These are phyloP conservation scores for Fusarium musae DNA, from an alignment of 2,329 filamentous ascomycete genomes.

Conservation along the genomic window DNA sequence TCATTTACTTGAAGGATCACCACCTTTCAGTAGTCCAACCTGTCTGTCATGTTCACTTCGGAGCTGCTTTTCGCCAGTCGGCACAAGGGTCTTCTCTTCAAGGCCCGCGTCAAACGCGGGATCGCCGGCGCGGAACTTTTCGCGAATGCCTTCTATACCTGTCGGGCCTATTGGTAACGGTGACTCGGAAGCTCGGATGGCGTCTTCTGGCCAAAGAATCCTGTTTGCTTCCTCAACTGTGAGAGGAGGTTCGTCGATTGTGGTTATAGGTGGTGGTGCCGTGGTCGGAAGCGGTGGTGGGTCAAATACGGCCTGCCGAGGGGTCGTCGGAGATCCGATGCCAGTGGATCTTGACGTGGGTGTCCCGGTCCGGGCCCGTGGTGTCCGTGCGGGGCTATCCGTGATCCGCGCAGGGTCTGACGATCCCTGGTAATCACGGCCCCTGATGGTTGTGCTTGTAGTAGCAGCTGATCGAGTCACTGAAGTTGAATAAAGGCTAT, in stretches of 20 bases:
- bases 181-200: slow-evolving; percentile 30
- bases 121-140: slow-evolving; percentile 56
- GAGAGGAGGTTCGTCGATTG: slow-evolving; percentile 48
- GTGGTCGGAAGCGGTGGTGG: not conserved
- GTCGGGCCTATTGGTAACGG: slow-evolving; percentile 5
- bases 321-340: slow-evolving; percentile 33
- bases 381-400: slow-evolving; percentile 34
- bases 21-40: slow-evolving; percentile 42
- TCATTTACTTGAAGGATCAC: slow-evolving; percentile 30
- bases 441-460: slow-evolving; percentile 21
- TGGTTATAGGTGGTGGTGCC: slow-evolving; percentile 17
- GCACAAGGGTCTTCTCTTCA: slow-evolving; percentile 55
- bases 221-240: slow-evolving; percentile 54
- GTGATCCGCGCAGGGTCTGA: slow-evolving; percentile 28
- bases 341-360: slow-evolving; percentile 34
- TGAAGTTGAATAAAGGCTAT: slow-evolving; percentile 38
- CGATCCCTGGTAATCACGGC: slow-evolving; percentile 21
- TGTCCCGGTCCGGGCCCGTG: slow-evolving; percentile 32
- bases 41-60: slow-evolving; percentile 48
- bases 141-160: slow-evolving; percentile 46
- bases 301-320: slow-evolving; percentile 27
- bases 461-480: slow-evolving; percentile 25
- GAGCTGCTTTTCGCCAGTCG: slow-evolving; percentile 50
- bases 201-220: slow-evolving; percentile 54
- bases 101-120: slow-evolving; percentile 44